Conservation (phyloP, 345 rosid genomes). For the Sisymbrium altissimum region DNA sequence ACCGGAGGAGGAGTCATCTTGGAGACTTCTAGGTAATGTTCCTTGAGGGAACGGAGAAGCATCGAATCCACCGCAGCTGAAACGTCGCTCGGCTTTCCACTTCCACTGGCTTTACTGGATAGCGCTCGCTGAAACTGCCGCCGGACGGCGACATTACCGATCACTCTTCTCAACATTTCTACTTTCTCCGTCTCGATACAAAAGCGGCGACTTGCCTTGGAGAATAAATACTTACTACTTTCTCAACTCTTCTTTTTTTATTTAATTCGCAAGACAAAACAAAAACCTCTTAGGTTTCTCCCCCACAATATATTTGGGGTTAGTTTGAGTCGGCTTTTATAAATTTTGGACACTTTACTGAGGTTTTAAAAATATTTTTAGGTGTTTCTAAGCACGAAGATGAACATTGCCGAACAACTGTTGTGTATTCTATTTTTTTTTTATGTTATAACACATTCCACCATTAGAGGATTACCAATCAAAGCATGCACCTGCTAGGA, state of each 20-base stretch:
- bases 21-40: conserved; percentile 83
- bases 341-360: too few relatives aligned
- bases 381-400: background rate
- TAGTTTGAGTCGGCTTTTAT: too few relatives aligned
- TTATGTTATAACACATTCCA: background rate
- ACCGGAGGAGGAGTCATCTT: conserved; percentile 96
- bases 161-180: conserved; percentile 45
- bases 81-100: conserved; percentile 18
- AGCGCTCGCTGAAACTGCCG: conserved; percentile 38
- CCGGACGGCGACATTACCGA: conserved; percentile 32
- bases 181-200: background rate
- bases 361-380: too few relatives aligned
- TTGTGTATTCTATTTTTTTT: background rate
- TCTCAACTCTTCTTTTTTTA: too few relatives aligned
- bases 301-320: too few relatives aligned
- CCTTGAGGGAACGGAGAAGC: conserved; percentile 85
- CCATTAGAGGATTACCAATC: background rate
- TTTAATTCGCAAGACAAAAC: too few relatives aligned
- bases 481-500: background rate
- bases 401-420: background rate
- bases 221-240: background rate
- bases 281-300: too few relatives aligned
- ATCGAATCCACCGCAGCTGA: conserved; percentile 66
- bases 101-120: conserved; percentile 16
- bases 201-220: conserved; percentile 5